A percentile compares a stretch with the other conserved stretches of the same genome.
These are phyloP conservation scores for Mortierella polycephala DNA, from an alignment of 371 early-diverging fungal species.

Conservation along the genomic window DNA sequence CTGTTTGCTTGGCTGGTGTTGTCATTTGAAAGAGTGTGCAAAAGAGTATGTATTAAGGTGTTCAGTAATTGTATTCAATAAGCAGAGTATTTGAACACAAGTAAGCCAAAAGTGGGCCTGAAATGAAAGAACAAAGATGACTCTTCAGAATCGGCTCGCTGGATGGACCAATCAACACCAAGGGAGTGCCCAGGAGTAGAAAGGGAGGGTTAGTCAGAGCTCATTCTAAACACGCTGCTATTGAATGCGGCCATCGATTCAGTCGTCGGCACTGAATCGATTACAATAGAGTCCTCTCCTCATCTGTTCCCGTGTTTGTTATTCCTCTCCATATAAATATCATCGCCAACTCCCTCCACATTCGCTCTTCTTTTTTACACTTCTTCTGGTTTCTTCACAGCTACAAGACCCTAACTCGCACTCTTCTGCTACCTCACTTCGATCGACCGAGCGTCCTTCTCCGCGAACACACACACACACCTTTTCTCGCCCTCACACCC, in stretches of 20 bases:
- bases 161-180: conserved; percentile 38
- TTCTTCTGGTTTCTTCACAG: conserved; percentile 17
- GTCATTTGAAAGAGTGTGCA: conserved; percentile 29
- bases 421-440: conserved; percentile 5
- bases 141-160: conserved; percentile 8
- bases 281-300: conserved; percentile 1
- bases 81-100: no score
- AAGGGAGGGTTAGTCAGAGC: conserved; percentile 8
- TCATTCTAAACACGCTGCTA: background rate
- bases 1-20: conserved; percentile 31
- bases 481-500: conserved; percentile 5
- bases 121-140: conserved; percentile 7
- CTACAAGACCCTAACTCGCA: conserved; percentile 13
- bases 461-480: background rate
- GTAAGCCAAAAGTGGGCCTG: background rate
- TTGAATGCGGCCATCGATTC: background rate
- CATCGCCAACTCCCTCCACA: conserved; percentile 13
- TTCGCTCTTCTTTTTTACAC: conserved; percentile 12
- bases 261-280: background rate
- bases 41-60: background rate
- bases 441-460: background rate
- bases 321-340: conserved; percentile 30
- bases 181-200: conserved; percentile 22
- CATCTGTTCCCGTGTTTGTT: conserved; percentile 1
- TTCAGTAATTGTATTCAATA: no score